A percentile compares a stretch with the other conserved stretches of the same genome.
phyloP scores from a whole-genome alignment of 345 rosid species.

The Orychophragmus violaceus region DNA sequence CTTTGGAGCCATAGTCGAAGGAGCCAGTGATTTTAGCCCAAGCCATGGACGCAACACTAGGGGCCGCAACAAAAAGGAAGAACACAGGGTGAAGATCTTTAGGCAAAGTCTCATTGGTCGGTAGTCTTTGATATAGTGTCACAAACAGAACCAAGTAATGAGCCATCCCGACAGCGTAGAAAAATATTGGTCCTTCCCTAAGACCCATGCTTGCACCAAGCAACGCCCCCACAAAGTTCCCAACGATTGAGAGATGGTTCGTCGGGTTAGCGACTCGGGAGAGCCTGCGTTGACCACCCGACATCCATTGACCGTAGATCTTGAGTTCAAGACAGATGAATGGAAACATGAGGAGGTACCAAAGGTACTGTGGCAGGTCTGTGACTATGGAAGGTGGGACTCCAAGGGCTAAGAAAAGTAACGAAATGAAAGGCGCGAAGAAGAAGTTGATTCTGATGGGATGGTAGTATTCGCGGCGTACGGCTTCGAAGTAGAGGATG shows the following conservation, averaged over 20 bases:
- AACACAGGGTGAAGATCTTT: slow-evolving; percentile 85
- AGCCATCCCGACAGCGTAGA: slow-evolving; percentile 72
- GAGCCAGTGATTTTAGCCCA: slow-evolving; percentile 78
- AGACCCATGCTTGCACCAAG: slow-evolving; percentile 77
- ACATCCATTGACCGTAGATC: slow-evolving; percentile 92
- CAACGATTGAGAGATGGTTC: slow-evolving; percentile 69
- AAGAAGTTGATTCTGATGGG: slow-evolving; percentile 82
- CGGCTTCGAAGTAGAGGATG: slow-evolving; percentile 68
- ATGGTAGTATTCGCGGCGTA: slow-evolving; percentile 77
- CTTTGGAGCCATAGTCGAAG: slow-evolving; percentile 57
- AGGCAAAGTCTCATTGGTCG: slow-evolving; percentile 69
- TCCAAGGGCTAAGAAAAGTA: slow-evolving; percentile 69
- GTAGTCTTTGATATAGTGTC: slow-evolving; percentile 28
- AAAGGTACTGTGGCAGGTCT: slow-evolving; percentile 40
- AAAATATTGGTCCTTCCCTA: slow-evolving; percentile 74
- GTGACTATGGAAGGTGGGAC: slow-evolving; percentile 43
- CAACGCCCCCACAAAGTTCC: slow-evolving; percentile 81
- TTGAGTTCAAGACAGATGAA: slow-evolving; percentile 63
- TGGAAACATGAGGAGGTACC: slow-evolving; percentile 80
- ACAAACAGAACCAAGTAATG: slow-evolving; percentile 74
- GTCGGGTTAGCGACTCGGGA: slow-evolving; percentile 83
- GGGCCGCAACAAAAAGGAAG: slow-evolving; percentile 77
- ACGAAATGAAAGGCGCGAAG: slow-evolving; percentile 82
- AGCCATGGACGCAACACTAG: slow-evolving; percentile 83
- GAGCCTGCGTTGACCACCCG: slow-evolving; percentile 74